These are phyloP conservation scores for Recurvomyces mirabilis DNA, from an alignment of 495 filamentous ascomycete genomes.

Conservation along the genomic window DNA sequence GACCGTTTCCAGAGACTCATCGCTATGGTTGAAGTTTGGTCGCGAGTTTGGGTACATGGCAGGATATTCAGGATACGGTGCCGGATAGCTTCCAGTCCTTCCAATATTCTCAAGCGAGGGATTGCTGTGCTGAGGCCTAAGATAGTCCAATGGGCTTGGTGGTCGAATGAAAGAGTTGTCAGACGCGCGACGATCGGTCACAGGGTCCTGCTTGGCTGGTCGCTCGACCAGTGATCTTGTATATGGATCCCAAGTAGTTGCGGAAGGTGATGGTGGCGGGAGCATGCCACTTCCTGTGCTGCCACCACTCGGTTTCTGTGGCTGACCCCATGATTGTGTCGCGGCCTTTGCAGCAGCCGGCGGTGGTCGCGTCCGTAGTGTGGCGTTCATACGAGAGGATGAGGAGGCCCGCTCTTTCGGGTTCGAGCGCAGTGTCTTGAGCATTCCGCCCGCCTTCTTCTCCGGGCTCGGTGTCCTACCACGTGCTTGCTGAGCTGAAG, in stretches of 20 bases:
- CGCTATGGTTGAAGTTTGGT: slow-evolving; percentile 10
- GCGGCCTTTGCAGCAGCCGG: slow-evolving; percentile 72
- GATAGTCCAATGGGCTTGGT: slow-evolving; percentile 19
- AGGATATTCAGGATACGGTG: slow-evolving; percentile 17
- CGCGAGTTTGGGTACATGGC: background rate
- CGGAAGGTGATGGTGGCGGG: background rate
- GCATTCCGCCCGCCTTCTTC: slow-evolving; percentile 57
- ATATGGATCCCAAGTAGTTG: slow-evolving; percentile 21
- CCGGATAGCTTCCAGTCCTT: slow-evolving; percentile 1
- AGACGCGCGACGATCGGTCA: slow-evolving; percentile 4
- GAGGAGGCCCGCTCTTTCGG: slow-evolving; percentile 49
- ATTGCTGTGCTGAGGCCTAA: background rate
- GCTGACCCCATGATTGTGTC: slow-evolving; percentile 60
- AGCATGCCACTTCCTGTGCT: slow-evolving; percentile 1
- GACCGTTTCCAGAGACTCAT: slow-evolving; percentile 15
- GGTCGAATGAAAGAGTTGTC: slow-evolving; percentile 8
- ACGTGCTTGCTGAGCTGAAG: slow-evolving; percentile 23
- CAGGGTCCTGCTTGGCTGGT: background rate
- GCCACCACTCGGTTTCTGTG: slow-evolving; percentile 1
- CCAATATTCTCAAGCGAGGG: background rate
- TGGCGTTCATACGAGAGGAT: slow-evolving; percentile 27
- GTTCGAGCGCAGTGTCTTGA: slow-evolving; percentile 64
- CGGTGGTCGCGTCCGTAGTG: slow-evolving; percentile 22
- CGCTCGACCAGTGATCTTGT: slow-evolving; percentile 18
- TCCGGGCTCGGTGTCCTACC: slow-evolving; percentile 70